Evolutionary conservation across 2,329 filamentous ascomycete genomes (phyloP), one percentile per base, ranked within the genome.

Genomic region (Cladosporium sp.): DNA sequence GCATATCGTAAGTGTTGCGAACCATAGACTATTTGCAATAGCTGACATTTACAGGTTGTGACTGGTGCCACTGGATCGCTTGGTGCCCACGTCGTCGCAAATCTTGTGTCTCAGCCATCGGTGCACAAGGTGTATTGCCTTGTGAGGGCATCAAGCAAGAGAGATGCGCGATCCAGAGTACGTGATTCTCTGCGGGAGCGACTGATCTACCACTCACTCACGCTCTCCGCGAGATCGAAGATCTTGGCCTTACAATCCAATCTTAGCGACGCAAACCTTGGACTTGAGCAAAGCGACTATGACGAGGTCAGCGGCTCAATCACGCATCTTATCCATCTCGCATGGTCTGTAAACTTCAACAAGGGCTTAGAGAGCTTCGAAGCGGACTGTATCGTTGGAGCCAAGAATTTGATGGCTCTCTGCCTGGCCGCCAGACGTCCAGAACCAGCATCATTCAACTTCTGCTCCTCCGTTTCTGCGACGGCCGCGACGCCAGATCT

Each of bases 121-220:
- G 64, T 73, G 3, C 59, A 45, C 3, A 68, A 68, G 22, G 59
- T 74, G 19, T 69, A 65, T 58, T 73, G 67, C 52, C 63, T 71
- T 81, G 77, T 83, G 4, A 75, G 81, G 20, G 78, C 78, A 0
- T 62, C 68, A 0, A 68, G 66, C 12, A 61, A 68, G 0, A 58
- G 70, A 0, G 63, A 65, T 7, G 63, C 71, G 0, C 59, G 65
- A 2, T 64, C 71, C 8, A 69, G 75, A 15, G 66, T 77, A 3
- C 54, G 67, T 13, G 66, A 64, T 55, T 74, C 69, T 20, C 66
- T 73, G 15, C 62, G 57, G 3, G 56, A 70, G 9, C 69, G 77
- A 4, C 68, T 69, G 20, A 62, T 77, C 4, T 70, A 71, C 48
- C 65, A 74, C 32, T 58, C 57, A 7, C 58, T 71, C 0, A 44